phyloP scores from a whole-genome alignment of 2,329 filamentous ascomycete species.

The Coleophoma cylindrospora region DNA sequence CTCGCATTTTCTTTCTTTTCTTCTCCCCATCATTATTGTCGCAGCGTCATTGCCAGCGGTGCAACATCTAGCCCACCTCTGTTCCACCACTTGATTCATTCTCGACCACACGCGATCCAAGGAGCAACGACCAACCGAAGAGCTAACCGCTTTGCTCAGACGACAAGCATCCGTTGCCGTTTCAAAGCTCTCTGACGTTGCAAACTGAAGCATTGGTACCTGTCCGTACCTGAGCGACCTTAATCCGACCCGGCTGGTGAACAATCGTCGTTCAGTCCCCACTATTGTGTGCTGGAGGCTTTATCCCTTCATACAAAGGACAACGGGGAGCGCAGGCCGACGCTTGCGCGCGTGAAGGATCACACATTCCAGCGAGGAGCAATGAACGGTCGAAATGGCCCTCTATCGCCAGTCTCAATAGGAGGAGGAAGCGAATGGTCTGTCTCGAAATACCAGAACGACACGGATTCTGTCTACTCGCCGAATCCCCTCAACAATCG shows the following conservation, averaged over 20 bases:
- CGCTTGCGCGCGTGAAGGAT: constrained; percentile 4
- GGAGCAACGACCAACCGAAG: background rate
- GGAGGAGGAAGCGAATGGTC: constrained; percentile 78
- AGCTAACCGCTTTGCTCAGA: constrained; percentile 4
- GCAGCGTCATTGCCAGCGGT: too few species aligned
- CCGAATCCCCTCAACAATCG: constrained; percentile 47
- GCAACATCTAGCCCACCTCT: too few species aligned
- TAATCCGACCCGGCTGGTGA: background rate
- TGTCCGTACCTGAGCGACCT: background rate
- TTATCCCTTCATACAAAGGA: background rate
- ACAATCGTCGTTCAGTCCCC: background rate
- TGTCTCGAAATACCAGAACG: constrained; percentile 59
- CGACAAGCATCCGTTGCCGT: too few species aligned
- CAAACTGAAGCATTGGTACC: constrained; percentile 7
- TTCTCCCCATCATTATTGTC: too few species aligned
- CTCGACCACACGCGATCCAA: background rate
- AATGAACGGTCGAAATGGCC: constrained; percentile 72
- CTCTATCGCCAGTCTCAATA: constrained; percentile 77
- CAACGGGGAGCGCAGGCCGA: constrained; percentile 8
- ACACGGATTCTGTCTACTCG: constrained; percentile 38
- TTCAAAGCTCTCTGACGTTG: too few species aligned
- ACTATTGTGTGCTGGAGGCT: background rate
- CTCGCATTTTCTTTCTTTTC: too few species aligned
- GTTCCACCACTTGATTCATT: background rate
- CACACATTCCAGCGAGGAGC: constrained; percentile 19